Evolutionary conservation across 257 asterid species (phyloP), one percentile per base, ranked within the genome.

Genomic region (Solanum pennellii): DNA sequence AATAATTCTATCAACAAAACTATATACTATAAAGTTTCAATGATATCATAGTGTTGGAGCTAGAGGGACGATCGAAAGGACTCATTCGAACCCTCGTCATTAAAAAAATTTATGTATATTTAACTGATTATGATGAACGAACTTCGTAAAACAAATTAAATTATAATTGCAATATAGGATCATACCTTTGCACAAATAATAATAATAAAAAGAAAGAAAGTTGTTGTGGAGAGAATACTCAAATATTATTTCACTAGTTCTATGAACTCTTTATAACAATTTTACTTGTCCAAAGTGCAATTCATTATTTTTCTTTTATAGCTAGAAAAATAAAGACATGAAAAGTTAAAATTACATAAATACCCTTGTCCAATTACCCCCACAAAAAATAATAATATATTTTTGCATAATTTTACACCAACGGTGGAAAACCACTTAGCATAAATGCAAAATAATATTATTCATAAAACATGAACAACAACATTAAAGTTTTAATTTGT

Each of bases 391-490:
- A 29, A 0, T 3, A 15, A 14, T 14, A 5, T 2, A 15, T 0
- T 14, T 75, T 42, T 77, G 83, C n/a, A 77, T 25, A 44, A 15
- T 77, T 76, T 41, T 47, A 35, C 62, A 44, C 42, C 18, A 47
- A 49, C 66, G 84, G 18, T 86, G 90, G 29, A 89, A 79, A 89
- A 86, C 42, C 47, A 90, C 89, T 31, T 49, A 83, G 47, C 90
- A 47, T 82, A 12, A 27, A 82, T 42, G 76, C 33, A 25, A 56
- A 79, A 79, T 37, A 75, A 42, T 21, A 66, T 12, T 11, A n/a
- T 60, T 73, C 31, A 39, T 62, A 12, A 20, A 21, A 11, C 45
- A 77, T 82, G 62, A 88, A 75, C 45, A 66, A 86, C 73, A 49
- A 41, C 66, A 45, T 89, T 88, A 84, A 84, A 33, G 18, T 37